Evolutionary conservation across 805 yeast genomes (phyloP), one percentile per base, ranked within the genome.

Genomic region (Lipomyces japonicus): DNA sequence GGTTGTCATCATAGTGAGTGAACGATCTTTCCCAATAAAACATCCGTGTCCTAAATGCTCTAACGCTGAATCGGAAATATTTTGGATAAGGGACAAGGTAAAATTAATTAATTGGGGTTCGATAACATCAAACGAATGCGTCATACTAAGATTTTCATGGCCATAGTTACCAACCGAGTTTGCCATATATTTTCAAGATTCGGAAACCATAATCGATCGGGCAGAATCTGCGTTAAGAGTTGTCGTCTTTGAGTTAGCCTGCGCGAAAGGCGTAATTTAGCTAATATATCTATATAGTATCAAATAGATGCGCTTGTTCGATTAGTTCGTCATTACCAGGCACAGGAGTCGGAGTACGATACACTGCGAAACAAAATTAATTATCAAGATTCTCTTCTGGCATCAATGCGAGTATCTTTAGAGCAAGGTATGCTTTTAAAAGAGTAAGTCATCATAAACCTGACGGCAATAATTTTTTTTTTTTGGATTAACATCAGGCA

Each of bases 11-110:
- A 18, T 25, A 9, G 19, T 31, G 18, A 4, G n/a, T 9, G 28
- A 10, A 12, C n/a, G 16, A 10, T 32, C 39, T 32, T 44, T 51
- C 26, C 55, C 52, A 2, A 18, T 39, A 22, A 47, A 38, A 19
- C 52, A 50, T 32, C 12, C 46, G 1, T 51, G 55, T 35, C 52
- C 55, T 12, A 42, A 39, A 16, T 51, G 55, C 25, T 23, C 41
- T n/a, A 22, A 21, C 4, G 16, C 48, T 3, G 28, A 40, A 16
- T 6, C 34, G 6, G 30, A 30, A 21, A 46, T 51, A 2, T 48
- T 47, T 38, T 23, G 38, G 7, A 21, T 44, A 14, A 34, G 26
- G 9, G 24, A 18, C n/a, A 30, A 31, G 22, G 51, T 47, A 7
- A 10, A 12, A 12, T 23, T 4, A 39, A 12, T 18, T 3, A 16